Evolutionary conservation across 164 flowering plant genomes (phyloP).

Genomic region (Akebia trifoliata): DNA sequence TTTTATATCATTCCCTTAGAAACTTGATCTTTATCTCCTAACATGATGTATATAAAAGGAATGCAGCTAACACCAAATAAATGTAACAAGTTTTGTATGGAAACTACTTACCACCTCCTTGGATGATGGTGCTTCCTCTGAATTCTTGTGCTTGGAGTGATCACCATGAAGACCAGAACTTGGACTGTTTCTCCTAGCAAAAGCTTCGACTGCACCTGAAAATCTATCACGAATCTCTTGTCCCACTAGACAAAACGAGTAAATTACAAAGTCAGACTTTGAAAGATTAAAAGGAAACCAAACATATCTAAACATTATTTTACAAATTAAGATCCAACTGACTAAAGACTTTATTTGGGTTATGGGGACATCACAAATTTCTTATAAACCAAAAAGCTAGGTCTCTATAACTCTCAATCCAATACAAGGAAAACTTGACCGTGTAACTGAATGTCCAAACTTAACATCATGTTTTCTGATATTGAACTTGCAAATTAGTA

Average conservation of each 20-base stretch:
- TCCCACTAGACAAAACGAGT: slow-evolving; percentile 27
- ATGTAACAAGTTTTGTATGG: too few relatives aligned
- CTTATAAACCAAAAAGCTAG: too few relatives aligned
- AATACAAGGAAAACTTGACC: not conserved
- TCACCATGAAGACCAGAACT: slow-evolving; percentile 33
- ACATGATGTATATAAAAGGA: too few relatives aligned
- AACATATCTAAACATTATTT: too few relatives aligned
- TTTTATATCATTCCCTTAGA: too few relatives aligned
- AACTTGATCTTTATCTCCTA: too few relatives aligned
- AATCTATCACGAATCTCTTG: slow-evolving; percentile 44
- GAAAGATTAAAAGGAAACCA: not conserved
- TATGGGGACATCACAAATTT: too few relatives aligned
- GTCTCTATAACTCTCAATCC: too few relatives aligned
- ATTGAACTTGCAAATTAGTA: not conserved
- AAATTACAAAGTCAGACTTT: not conserved
- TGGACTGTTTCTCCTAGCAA: slow-evolving; percentile 38
- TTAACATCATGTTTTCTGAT: not conserved
- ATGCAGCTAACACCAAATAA: too few relatives aligned
- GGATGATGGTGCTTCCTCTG: slow-evolving; percentile 20
- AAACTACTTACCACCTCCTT: slow-evolving; percentile 21
- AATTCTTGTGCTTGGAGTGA: slow-evolving; percentile 28
- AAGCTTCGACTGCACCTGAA: slow-evolving; percentile 48
- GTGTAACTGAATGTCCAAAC: not conserved
- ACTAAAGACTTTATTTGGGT: too few relatives aligned
- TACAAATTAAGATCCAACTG: too few relatives aligned